A percentile compares a stretch with the other conserved stretches of the same genome.
phyloP scores from a whole-genome alignment of 2,329 filamentous ascomycete genomes.

The Blumeriella jaapii region DNA sequence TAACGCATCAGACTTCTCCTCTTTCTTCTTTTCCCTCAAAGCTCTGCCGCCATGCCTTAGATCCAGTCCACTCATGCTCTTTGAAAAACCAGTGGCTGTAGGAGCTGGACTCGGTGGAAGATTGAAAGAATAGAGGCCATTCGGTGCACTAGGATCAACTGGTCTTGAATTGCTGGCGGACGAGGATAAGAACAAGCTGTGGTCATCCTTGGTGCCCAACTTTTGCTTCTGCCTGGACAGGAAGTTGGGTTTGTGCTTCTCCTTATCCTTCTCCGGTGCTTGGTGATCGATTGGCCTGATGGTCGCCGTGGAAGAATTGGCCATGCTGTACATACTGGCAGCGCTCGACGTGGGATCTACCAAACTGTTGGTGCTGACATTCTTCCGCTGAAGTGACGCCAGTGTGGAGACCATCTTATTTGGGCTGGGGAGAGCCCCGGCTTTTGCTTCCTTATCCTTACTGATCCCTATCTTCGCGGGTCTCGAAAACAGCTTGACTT shows the following conservation, averaged over 20 bases:
- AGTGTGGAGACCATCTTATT: conserved; percentile 58
- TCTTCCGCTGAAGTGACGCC: conserved; percentile 51
- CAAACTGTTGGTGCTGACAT: conserved; percentile 63
- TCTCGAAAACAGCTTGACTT: conserved; percentile 72
- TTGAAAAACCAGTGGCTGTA: conserved; percentile 56
- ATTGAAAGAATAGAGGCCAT: conserved; percentile 69
- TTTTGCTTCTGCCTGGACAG: conserved; percentile 71
- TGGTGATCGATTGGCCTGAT: conserved; percentile 51
- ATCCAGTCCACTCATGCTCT: conserved; percentile 72
- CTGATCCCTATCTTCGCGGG: conserved; percentile 61
- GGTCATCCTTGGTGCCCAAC: conserved; percentile 60
- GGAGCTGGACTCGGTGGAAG: conserved; percentile 61
- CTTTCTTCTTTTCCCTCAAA: conserved; percentile 69
- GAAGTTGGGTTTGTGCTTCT: conserved; percentile 72
- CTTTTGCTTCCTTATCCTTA: conserved; percentile 52
- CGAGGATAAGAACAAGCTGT: conserved; percentile 60
- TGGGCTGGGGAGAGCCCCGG: conserved; percentile 60
- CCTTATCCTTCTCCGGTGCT: conserved; percentile 43
- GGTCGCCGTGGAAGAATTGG: conserved; percentile 68
- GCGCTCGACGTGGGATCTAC: conserved; percentile 42
- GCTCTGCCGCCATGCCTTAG: conserved; percentile 66
- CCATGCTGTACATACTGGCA: conserved; percentile 58
- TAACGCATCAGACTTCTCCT: conserved; percentile 41
- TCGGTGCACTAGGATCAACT: conserved; percentile 62
- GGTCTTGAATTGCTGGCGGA: conserved; percentile 67